Conservation (phyloP, 2,329 filamentous ascomycete genomes). For the Colletotrichum kahawae region DNA sequence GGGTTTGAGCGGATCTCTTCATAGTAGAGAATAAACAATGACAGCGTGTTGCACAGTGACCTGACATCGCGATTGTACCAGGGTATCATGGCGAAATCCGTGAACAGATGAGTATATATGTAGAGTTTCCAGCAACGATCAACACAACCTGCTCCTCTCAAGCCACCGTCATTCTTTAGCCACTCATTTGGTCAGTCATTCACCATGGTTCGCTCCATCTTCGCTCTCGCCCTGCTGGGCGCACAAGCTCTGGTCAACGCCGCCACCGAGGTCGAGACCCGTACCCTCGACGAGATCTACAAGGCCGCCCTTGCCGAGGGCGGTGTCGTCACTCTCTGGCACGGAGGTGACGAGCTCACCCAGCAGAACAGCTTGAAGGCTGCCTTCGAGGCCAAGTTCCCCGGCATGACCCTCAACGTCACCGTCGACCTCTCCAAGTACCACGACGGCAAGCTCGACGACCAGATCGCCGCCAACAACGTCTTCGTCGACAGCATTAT, state of each 20-base stretch:
- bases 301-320: slow-evolving; percentile 52
- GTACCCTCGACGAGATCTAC: slow-evolving; percentile 55
- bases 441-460: slow-evolving; percentile 51
- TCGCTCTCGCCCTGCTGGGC: slow-evolving; percentile 10
- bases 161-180: neutral
- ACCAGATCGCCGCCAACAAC: slow-evolving; percentile 42
- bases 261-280: slow-evolving; percentile 41
- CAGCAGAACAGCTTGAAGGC: slow-evolving; percentile 44
- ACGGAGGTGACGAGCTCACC: slow-evolving; percentile 51
- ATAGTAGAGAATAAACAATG: neutral
- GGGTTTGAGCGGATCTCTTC: neutral
- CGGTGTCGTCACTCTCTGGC: slow-evolving; percentile 49
- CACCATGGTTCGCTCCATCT: slow-evolving; percentile 6
- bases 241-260: slow-evolving; percentile 9
- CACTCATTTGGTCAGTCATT: neutral
- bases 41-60: neutral
- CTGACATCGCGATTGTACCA: neutral
- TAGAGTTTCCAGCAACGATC: neutral
- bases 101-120: neutral
- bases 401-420: slow-evolving; percentile 54
- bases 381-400: slow-evolving; percentile 51
- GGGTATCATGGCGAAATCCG: neutral
- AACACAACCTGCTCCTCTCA: neutral
- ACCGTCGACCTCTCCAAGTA: slow-evolving; percentile 63
- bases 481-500: slow-evolving; percentile 50